Evolutionary conservation across 164 flowering plant genomes (phyloP), one percentile per base, ranked within the genome.

Genomic region (Tinospora cordifolia): DNA sequence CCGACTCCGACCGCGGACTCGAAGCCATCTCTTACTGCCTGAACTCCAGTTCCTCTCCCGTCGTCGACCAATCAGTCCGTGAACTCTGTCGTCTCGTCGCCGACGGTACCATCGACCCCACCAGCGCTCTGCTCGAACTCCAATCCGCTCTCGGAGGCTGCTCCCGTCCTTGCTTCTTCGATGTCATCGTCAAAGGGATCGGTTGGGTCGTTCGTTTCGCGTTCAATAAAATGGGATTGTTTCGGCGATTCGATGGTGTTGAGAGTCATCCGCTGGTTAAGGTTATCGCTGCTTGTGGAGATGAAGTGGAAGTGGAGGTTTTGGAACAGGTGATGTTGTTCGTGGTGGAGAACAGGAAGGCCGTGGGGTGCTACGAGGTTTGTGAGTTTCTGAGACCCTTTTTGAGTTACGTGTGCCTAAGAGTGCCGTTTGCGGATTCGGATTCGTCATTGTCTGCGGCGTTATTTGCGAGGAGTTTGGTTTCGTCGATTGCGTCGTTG

Each of bases 31-130:
- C 87, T 38, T 81, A 78, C 49, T 92, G 97, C 76, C 90, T 92
- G 69, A 60, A 30, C 64, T 87, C 92, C 34, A n/a, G 72, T 2
- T 85, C 91, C 9, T 63, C 89, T 6, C 76, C 89, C 10, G 94
- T 91, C 24, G 83, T 87, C 75, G 98, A 95, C 66, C 98, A 90
- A 54, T 81, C 99, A 0, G 84, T 91, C 8, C 90, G 96, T 11
- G 94, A 92, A 76, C 81, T 89, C 17, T 95, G 99, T 72, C 87
- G 88, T 41, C 81, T 90, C 62, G 99, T 87, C 13, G 75, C 67
- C 8, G 82, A 84, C 36, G 82, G 86, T 4, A 71, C 71, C n/a
- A 36, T 88, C 46, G 82, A 81, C 15, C 21, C 82, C 44, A 76
- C 87, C 30, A 70, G 67, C 41, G 99, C 79, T 0, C 66, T 92